Conservation (phyloP, 2,329 filamentous ascomycete species). For the Tolypocladium ophioglossoides region DNA sequence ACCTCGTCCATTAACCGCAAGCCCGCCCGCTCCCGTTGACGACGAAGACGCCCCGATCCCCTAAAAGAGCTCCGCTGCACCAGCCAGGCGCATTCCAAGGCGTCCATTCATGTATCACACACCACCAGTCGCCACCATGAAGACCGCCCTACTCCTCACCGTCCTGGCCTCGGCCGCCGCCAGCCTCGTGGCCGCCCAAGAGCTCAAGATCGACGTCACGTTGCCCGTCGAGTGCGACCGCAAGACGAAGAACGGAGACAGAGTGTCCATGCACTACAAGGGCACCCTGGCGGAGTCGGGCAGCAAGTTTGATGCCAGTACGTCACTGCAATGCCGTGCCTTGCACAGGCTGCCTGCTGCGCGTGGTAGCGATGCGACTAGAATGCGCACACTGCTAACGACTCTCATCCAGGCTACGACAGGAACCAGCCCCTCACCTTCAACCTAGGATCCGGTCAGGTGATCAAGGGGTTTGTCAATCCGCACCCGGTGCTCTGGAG, state of each 20-base stretch:
- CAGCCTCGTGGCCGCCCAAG: conserved; percentile 40
- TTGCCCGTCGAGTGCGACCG: conserved; percentile 66
- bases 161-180: conserved; percentile 40
- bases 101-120: not conserved
- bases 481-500: not conserved
- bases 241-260: conserved; percentile 67
- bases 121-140: conserved; percentile 30
- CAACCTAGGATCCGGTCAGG: conserved; percentile 65
- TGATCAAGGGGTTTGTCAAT: conserved; percentile 69
- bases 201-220: conserved; percentile 70
- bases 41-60: not conserved
- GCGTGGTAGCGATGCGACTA: not conserved
- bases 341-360: not conserved
- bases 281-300: conserved; percentile 68
- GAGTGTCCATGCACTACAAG: conserved; percentile 77
- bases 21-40: not conserved
- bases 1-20: not conserved
- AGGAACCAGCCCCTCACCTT: conserved; percentile 69
- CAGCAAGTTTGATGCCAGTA: conserved; percentile 71
- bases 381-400: not conserved
- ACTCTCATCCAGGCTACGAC: conserved; percentile 49
- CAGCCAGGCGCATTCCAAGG: not conserved
- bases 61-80: not conserved
- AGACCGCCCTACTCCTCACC: conserved; percentile 35
- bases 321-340: conserved; percentile 7